Conservation (phyloP, 2,329 filamentous ascomycete genomes). For the Exophiala spinifera region DNA sequence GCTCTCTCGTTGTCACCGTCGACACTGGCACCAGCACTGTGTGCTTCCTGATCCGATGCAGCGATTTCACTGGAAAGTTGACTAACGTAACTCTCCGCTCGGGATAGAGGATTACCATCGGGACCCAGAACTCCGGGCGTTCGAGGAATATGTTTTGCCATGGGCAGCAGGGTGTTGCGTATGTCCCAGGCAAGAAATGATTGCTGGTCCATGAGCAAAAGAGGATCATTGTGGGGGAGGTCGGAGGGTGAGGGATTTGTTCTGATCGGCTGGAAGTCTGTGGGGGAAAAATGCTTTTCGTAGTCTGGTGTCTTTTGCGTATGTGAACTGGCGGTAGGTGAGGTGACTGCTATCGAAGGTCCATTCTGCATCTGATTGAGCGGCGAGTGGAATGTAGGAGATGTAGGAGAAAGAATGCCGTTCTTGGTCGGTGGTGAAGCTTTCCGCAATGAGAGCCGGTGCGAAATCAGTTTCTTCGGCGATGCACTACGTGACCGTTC, state of each 20-base stretch:
- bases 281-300: background rate
- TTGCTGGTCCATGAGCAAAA: constrained; percentile 25
- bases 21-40: constrained; percentile 10
- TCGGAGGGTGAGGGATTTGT: constrained; percentile 14
- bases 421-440: constrained; percentile 13
- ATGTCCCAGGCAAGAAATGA: constrained; percentile 27
- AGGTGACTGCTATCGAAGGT: constrained; percentile 18
- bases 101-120: constrained; percentile 22
- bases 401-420: constrained; percentile 1
- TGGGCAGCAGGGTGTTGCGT: constrained; percentile 21
- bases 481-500: constrained; percentile 24
- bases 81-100: constrained; percentile 25
- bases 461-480: constrained; percentile 19
- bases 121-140: constrained; percentile 20
- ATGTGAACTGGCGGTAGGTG: constrained; percentile 81
- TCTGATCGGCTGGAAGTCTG: background rate
- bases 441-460: constrained; percentile 18
- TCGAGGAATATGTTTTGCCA: constrained; percentile 25
- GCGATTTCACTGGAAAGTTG: constrained; percentile 25
- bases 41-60: constrained; percentile 21
- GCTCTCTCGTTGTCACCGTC: constrained; percentile 10
- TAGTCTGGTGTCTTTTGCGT: constrained; percentile 59
- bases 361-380: constrained; percentile 16
- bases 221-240: constrained; percentile 19
- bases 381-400: constrained; percentile 16